These are phyloP conservation scores for Chrysochromulina tobinii DNA, from an alignment of 78 protist genomes.

Conservation along the genomic window DNA sequence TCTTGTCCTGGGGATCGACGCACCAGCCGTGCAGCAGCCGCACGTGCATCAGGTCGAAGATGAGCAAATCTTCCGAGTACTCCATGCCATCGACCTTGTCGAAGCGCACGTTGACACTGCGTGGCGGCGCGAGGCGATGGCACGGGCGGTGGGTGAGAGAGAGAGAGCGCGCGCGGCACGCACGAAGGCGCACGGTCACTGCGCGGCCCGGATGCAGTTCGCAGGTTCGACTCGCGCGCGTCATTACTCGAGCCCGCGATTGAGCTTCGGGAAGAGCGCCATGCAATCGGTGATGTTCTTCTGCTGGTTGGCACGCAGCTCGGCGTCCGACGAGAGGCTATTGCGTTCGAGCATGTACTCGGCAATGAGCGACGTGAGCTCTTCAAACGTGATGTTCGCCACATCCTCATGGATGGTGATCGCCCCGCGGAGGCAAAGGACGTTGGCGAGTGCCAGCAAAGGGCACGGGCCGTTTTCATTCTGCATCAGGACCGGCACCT, in stretches of 20 bases:
- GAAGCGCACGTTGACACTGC: conserved; percentile 53
- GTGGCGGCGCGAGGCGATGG: not conserved
- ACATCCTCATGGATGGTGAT: not conserved
- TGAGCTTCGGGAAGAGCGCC: conserved; percentile 7
- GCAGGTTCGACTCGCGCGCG: no score
- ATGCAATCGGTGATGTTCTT: not conserved
- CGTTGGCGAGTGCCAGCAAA: conserved; percentile 50
- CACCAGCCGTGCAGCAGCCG: conserved; percentile 65
- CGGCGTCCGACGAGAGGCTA: not conserved
- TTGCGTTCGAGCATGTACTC: not conserved
- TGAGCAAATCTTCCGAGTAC: not conserved
- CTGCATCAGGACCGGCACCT: conserved; percentile 44
- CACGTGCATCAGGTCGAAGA: conserved; percentile 39
- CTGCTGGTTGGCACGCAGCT: not conserved
- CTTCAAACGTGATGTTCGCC: not conserved
- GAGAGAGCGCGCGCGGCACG: no score
- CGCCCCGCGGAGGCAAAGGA: not conserved
- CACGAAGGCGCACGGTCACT: no score
- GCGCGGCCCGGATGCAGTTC: no score
- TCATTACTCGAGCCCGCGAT: not conserved
- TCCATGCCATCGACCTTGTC: not conserved
- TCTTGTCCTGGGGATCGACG: conserved; percentile 28
- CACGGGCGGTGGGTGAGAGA: no score
- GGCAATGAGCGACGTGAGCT: not conserved
- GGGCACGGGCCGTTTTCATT: conserved; percentile 70